Percentiles rank a stretch among this genome's conserved stretches.
Conservation (phyloP, 257 asterid genomes). For the Lycium ferocissimum region DNA sequence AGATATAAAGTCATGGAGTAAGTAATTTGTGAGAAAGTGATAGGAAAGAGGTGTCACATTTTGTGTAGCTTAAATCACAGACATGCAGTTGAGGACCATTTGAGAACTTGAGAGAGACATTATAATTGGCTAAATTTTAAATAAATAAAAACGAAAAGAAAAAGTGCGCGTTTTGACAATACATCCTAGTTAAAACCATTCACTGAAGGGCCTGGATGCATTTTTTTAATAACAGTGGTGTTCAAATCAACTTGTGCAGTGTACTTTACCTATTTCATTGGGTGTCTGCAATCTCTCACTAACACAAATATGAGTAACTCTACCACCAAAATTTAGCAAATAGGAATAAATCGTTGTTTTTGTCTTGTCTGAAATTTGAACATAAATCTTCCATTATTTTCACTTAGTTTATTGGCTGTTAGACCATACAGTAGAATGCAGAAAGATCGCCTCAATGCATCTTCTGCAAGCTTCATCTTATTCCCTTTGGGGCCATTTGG, state of each 20-base stretch:
- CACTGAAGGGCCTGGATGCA: too few species aligned
- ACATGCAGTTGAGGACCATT: conserved; percentile 64
- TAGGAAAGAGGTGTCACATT: conserved; percentile 42
- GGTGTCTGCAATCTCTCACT: fast-evolving
- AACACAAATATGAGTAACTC: neutral
- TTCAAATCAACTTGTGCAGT: fast-evolving
- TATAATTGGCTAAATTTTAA: conserved; percentile 17
- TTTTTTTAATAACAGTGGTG: neutral
- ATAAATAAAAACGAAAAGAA: neutral
- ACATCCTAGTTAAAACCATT: conserved; percentile 30
- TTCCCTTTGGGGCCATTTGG: neutral
- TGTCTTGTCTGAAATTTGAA: neutral
- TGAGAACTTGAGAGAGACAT: conserved; percentile 42
- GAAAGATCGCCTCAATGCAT: neutral
- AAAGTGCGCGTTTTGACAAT: conserved; percentile 32
- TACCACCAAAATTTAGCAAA: neutral
- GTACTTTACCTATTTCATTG: neutral
- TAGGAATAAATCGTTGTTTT: neutral
- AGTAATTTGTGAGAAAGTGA: conserved; percentile 22
- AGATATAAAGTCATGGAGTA: conserved; percentile 10
- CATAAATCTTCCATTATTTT: neutral
- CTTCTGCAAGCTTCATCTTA: too few species aligned
- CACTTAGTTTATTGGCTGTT: neutral
- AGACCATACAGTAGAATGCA: neutral
- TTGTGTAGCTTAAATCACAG: conserved; percentile 73